Evolutionary conservation across 768 basidiomycete species (phyloP).

Genomic region (Bullera alba): DNA sequence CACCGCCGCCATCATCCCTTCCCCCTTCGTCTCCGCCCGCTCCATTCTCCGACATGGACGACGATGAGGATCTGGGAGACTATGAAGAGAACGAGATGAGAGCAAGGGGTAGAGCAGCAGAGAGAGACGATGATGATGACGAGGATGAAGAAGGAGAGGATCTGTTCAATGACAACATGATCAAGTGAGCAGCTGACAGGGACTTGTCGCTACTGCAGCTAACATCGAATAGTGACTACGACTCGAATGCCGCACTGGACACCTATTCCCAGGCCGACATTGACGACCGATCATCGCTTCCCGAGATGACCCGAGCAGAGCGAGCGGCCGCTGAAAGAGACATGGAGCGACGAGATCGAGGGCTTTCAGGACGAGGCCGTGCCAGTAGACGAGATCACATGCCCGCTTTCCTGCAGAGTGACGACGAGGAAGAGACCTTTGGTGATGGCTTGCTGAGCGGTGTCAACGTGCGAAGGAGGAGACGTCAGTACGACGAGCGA

Average conservation of each 20-base stretch:
- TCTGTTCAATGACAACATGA: conserved; percentile 68
- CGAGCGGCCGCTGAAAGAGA: conserved; percentile 69
- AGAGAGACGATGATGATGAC: conserved; percentile 60
- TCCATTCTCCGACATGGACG: conserved; percentile 77
- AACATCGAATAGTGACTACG: conserved; percentile 61
- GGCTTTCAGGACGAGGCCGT: conserved; percentile 62
- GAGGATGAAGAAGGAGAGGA: conserved; percentile 86
- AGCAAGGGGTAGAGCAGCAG: conserved; percentile 37
- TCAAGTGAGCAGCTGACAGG: conserved; percentile 57
- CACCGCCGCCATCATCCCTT: conserved; percentile 57
- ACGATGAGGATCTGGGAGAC: conserved; percentile 63
- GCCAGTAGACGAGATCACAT: conserved; percentile 72
- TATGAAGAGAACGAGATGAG: conserved; percentile 43
- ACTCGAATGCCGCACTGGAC: conserved; percentile 72
- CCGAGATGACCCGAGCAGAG: conserved; percentile 38
- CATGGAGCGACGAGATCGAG: conserved; percentile 84
- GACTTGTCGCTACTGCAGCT: background rate
- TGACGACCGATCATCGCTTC: conserved; percentile 56
- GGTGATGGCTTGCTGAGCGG: conserved; percentile 59
- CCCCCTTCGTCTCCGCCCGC: conserved; percentile 79
- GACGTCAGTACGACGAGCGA: conserved; percentile 90
- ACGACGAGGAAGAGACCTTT: conserved; percentile 64
- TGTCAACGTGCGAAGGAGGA: conserved; percentile 71
- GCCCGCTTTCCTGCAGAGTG: conserved; percentile 78
- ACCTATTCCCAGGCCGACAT: conserved; percentile 78